These are phyloP conservation scores for Termitomyces sp. DNA, from an alignment of 768 basidiomycete species.

Conservation along the genomic window DNA sequence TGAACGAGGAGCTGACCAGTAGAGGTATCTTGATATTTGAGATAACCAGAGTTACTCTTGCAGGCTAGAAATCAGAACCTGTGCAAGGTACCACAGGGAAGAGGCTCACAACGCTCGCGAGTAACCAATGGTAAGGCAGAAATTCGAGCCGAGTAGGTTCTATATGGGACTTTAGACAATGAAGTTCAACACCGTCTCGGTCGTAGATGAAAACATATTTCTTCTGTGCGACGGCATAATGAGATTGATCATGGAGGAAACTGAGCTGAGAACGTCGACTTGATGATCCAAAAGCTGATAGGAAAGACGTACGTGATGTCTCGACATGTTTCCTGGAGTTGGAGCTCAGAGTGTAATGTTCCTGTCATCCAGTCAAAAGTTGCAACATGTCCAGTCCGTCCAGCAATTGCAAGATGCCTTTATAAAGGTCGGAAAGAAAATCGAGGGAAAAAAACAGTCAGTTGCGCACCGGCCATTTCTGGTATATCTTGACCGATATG, in stretches of 20 bases:
- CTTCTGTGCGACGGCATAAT: slow-evolving; percentile 93
- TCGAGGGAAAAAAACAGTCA: neutral
- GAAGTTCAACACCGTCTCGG: slow-evolving; percentile 87
- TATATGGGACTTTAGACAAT: slow-evolving; percentile 75
- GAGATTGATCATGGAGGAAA: slow-evolving; percentile 89
- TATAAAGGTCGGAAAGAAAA: neutral
- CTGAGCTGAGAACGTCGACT: slow-evolving; percentile 27
- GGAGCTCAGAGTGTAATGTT: slow-evolving; percentile 78
- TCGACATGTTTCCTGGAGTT: slow-evolving; percentile 83
- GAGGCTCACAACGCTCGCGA: slow-evolving; percentile 70
- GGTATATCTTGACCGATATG: slow-evolving; percentile 81
- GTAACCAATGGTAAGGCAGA: slow-evolving; percentile 92
- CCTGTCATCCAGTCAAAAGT: slow-evolving; percentile 94
- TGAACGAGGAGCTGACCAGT: slow-evolving; percentile 83
- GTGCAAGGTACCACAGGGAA: neutral
- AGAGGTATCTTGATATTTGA: slow-evolving; percentile 97
- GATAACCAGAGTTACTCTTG: slow-evolving; percentile 81
- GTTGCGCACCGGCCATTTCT: slow-evolving; percentile 77
- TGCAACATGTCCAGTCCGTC: slow-evolving; percentile 78
- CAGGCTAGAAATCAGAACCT: neutral
- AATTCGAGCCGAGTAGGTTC: slow-evolving; percentile 90
- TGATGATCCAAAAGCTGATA: neutral
- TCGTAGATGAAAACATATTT: slow-evolving; percentile 97
- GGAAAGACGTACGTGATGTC: slow-evolving; percentile 76
- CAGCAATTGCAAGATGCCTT: slow-evolving; percentile 84